Percentiles rank a stretch among this genome's conserved stretches.
These are phyloP conservation scores for Arthrobotrys musiformis DNA, from an alignment of 2,329 filamentous ascomycete species.

Conservation along the genomic window DNA sequence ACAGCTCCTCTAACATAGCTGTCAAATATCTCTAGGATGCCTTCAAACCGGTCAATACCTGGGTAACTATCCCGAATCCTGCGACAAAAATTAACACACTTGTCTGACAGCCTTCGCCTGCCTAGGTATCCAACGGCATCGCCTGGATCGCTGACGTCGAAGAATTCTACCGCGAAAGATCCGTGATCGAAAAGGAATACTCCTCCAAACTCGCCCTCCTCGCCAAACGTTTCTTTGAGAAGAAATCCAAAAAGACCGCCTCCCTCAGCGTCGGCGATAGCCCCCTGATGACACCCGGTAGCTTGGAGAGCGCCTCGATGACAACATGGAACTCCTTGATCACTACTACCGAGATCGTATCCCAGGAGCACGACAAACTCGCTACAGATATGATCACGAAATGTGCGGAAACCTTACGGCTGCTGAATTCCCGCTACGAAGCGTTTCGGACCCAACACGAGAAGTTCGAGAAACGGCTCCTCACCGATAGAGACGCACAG, in stretches of 20 bases:
- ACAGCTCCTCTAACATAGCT: constrained; percentile 23
- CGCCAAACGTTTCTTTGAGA: constrained; percentile 96
- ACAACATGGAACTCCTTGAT: constrained; percentile 97
- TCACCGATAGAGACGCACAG: constrained; percentile 85
- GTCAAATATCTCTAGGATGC: constrained; percentile 74
- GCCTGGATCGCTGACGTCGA: constrained; percentile 96
- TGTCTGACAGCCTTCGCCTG: no score
- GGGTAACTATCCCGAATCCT: constrained; percentile 68
- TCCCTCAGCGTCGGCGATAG: constrained; percentile 92
- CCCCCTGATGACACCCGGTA: constrained; percentile 91
- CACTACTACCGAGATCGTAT: constrained; percentile 85
- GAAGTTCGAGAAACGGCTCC: constrained; percentile 87
- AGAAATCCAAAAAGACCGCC: constrained; percentile 90
- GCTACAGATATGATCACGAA: constrained; percentile 80
- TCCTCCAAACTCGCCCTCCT: constrained; percentile 84
- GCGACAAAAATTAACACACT: neutral
- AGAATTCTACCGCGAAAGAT: constrained; percentile 94
- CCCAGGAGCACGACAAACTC: constrained; percentile 87
- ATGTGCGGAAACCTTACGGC: constrained; percentile 87
- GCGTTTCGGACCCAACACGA: constrained; percentile 90
- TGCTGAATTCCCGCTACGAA: constrained; percentile 79
- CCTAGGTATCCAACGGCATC: constrained; percentile 81
- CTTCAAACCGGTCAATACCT: constrained; percentile 93
- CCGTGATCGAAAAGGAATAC: constrained; percentile 96
- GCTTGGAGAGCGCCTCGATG: constrained; percentile 92